Base-by-base conservation (phyloP, 225 moss, liverwort and hornwort species). In the Straminergon stramineum region DNA sequence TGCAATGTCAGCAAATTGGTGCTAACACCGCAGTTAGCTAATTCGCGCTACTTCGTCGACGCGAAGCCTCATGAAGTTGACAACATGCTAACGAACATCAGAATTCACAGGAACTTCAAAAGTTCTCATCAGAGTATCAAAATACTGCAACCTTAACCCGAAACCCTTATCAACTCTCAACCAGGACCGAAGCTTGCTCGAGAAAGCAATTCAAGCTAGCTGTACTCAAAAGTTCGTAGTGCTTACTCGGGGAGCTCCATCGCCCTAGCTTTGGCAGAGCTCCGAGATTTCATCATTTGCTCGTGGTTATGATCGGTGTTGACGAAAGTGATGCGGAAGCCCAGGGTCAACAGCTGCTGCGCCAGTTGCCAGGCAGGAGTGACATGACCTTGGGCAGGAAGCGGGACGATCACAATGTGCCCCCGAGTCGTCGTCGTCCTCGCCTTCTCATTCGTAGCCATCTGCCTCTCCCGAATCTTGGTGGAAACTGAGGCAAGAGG, bases 281-380 rank as follows among this genome's bases (percentile, higher is more conserved):
- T 64, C 18, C 73, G 89, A 27, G 74, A 82, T 43, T 66, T 87
- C 79, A 85, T 56, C 73, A 92, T 58, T 4, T 24, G 43, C 77
- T 85, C 67, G 48, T 93, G 93, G 76, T 82, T 85, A 22, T 56
- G 63, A 30, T 75, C 62, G 41, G 79, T 90, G 87, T 90, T 90
- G 73, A 93, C 90, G 73, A 93, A 93, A 30, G 93, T 92, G 85
- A 93, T 83, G 63, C 65, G 90, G 76, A 93, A 90, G 22, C 58
- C 85, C 7, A 82, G 41, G 53, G 51, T n/a, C 22, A 28, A 79
- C 76, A 93, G 87, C 56, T 89, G 89, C 74, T 78, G 82, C 65
- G 93, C 87, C 52, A 93, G 67, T 61, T 87, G 92, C 79, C 83
- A 63, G 41, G 88, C 66, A 27, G 92, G 89, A n/a, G 82, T 76